Evolutionary conservation across 805 yeast species (phyloP), one percentile per base, ranked within the genome.

Genomic region (Pichia membranifaciens): DNA sequence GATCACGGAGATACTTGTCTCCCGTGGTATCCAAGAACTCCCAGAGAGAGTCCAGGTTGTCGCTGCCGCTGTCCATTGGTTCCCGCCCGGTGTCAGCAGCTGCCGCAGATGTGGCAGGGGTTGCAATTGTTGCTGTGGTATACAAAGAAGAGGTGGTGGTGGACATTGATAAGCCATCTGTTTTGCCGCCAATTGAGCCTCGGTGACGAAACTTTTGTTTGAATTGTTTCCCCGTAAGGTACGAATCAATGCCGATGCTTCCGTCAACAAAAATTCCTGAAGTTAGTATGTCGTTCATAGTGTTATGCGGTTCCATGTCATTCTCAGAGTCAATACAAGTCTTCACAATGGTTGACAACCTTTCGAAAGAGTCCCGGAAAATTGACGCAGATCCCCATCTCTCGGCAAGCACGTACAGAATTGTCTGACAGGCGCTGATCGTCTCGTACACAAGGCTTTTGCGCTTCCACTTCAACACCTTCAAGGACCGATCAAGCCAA

Each of bases 1-100:
- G 55, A 39, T 59, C 64, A 28, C 63, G 52, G 16, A 64, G 43
- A 45, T 57, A 61, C 25, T 49, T 53, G 38, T 64, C 68, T 15
- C 66, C 66, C 0, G 66, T 61, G 31, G 53, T 51, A 32, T 62
- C 60, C 33, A 64, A 47, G 43, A 64, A 64, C 44, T 62, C 66
- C 68, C 67, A 62, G 6, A 64, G 23, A 2, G 55, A 41, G 15
- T 51, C 51, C 43, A 21, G 15, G 22, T 18, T 29, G 36, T 20
- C 15, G n/a, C 10, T 10, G 15, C 21, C 31, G 45, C 12, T 47
- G 44, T 9, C 41, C 21, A 18, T 38, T 21, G 4, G 28, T 33
- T 29, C 29, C n/a, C n/a, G n/a, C n/a, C n/a, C n/a, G 29, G 10
- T 25, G 10, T 10, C 29, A 25, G 7, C 29, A 25, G 10, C 29